Evolutionary conservation across 2,329 filamentous ascomycete genomes (phyloP).

Genomic region (Pyrenochaeta sp.): DNA sequence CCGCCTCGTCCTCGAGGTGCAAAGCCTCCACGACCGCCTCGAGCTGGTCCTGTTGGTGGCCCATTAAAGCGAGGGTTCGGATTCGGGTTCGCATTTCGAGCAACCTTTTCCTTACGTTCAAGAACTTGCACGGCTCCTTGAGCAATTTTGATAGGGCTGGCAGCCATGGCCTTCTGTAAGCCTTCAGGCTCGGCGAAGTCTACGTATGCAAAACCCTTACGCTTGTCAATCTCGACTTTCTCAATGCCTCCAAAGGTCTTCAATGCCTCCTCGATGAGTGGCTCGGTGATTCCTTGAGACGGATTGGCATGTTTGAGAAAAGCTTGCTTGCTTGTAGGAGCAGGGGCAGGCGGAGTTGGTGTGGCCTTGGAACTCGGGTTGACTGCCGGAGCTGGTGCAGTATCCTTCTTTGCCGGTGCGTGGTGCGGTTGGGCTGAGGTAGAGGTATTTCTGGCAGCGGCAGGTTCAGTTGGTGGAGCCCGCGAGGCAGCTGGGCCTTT

Average conservation of each 20-base stretch:
- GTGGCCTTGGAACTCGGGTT: constrained; percentile 13
- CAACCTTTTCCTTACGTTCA: constrained; percentile 72
- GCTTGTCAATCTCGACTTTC: constrained; percentile 90
- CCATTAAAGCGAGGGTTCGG: constrained; percentile 31
- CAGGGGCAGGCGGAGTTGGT: constrained; percentile 30
- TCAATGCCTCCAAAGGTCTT: constrained; percentile 76
- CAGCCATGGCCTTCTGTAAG: constrained; percentile 79
- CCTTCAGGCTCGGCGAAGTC: constrained; percentile 80
- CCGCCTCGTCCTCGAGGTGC: constrained; percentile 45
- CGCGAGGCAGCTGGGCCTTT: constrained; percentile 43
- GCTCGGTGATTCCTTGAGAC: constrained; percentile 90
- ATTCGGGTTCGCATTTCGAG: constrained; percentile 17
- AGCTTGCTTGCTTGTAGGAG: constrained; percentile 60
- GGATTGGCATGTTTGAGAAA: constrained; percentile 71
- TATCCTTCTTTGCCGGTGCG: constrained; percentile 22
- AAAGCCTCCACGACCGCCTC: constrained; percentile 43
- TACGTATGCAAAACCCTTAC: constrained; percentile 93
- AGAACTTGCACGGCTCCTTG: constrained; percentile 88
- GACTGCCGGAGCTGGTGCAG: constrained; percentile 11
- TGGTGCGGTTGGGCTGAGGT: constrained; percentile 26
- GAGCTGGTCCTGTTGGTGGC: constrained; percentile 39
- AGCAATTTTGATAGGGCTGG: constrained; percentile 82
- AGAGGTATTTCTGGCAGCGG: constrained; percentile 30
- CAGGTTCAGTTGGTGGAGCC: constrained; percentile 38
- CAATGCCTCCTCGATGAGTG: constrained; percentile 77